Evolutionary conservation across 345 rosid genomes (phyloP), one percentile per base, ranked within the genome.

Genomic region (Linum trigynum): DNA sequence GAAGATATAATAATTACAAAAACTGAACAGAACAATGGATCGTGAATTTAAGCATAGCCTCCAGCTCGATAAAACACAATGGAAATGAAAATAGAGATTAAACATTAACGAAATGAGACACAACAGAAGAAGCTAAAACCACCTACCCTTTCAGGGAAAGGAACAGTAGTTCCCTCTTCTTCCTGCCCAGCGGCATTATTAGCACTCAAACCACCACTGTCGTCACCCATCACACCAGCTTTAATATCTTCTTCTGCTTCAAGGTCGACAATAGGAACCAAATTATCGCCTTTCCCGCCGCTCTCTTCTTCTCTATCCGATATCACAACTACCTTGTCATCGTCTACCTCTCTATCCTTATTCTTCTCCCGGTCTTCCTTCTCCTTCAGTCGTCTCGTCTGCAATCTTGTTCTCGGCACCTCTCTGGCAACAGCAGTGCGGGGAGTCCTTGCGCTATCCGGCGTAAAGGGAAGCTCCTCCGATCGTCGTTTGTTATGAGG

Each of bases 321-420:
- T 59, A 41, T 59, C 23, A 43, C 37, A 40, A 40, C 39, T 78
- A 71, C 77, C 36, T 37, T 17, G 10, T 57, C 61, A 10, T 7
- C 53, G 53, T 48, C 53, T 9, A 48, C 14, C 71, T 62, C 76
- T 74, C 80, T 76, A 64, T 77, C 76, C 39, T 67, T 78, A 1
- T 38, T 64, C 23, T 63, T 80, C 17, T 56, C 72, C 69, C 74
- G 70, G 57, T 72, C 70, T 41, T 75, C 81, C 63, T 80, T 77
- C 60, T 71, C 71, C 40, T 53, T 65, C 72, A 81, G 69, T 38
- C 67, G 80, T 51, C 69, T 78, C 0, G 78, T 75, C 32, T 83
- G 85, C 74, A 84, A 81, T 66, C 87, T 79, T 40, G 86, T 83
- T 78, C 86, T 78, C 58, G 90, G 89, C 63, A 36, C 36, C 17